phyloP scores from a whole-genome alignment of 2,329 filamentous ascomycete genomes.

The Penicillium sumatraense region DNA sequence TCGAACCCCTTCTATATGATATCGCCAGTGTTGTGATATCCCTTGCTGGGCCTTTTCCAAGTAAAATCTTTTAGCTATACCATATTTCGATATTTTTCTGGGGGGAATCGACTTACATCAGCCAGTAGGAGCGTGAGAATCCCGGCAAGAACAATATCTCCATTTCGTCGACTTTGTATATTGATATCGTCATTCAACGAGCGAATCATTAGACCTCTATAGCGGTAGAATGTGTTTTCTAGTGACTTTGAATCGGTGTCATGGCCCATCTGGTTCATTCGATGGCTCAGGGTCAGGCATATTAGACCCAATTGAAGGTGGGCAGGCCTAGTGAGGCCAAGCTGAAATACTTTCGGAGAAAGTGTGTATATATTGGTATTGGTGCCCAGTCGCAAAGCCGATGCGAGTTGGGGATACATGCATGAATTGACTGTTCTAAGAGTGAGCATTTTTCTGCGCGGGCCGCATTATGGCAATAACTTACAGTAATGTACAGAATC shows the following conservation, averaged over 20 bases:
- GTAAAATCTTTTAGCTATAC: background rate
- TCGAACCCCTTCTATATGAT: slow-evolving; percentile 40
- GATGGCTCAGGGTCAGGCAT: slow-evolving; percentile 40
- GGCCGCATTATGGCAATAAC: background rate
- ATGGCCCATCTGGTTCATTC: slow-evolving; percentile 33
- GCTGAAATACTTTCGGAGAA: slow-evolving; percentile 22
- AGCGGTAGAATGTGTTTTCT: slow-evolving; percentile 31
- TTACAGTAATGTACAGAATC: slow-evolving; percentile 4
- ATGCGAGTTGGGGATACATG: slow-evolving; percentile 35
- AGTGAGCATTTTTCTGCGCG: background rate
- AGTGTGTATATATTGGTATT: slow-evolving; percentile 33
- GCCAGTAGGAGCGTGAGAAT: slow-evolving; percentile 37
- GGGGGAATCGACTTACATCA: slow-evolving; percentile 32
- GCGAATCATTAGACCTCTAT: slow-evolving; percentile 37
- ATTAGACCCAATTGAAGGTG: slow-evolving; percentile 34
- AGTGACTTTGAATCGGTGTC: slow-evolving; percentile 22
- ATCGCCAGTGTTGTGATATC: slow-evolving; percentile 38
- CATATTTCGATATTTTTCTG: background rate
- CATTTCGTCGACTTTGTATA: slow-evolving; percentile 18
- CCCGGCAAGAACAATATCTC: slow-evolving; percentile 37
- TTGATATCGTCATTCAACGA: slow-evolving; percentile 35
- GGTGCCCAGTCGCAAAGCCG: slow-evolving; percentile 27
- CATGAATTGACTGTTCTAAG: slow-evolving; percentile 32
- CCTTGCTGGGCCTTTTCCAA: slow-evolving; percentile 35
- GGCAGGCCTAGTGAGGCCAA: slow-evolving; percentile 28